These are phyloP conservation scores for Takashimella koratensis DNA, from an alignment of 1,284 basidiomycete species.

Conservation along the genomic window DNA sequence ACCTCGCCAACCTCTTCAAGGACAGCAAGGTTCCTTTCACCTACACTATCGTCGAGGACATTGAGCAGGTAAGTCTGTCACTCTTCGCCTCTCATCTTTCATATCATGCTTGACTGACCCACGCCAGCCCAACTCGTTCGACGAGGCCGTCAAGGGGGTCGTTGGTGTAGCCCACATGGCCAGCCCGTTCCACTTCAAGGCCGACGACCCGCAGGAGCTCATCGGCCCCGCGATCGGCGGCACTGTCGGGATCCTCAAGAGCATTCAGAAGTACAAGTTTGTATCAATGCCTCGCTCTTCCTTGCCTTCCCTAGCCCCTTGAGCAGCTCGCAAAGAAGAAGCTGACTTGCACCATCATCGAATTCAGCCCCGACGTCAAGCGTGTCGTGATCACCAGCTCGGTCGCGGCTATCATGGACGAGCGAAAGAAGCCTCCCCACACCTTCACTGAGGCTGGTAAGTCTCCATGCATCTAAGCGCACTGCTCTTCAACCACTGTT, in stretches of 20 bases:
- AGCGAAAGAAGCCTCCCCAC: conserved; percentile 8
- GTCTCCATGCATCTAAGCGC: neutral
- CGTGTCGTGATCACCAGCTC: conserved; percentile 65
- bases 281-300: conserved; percentile 10
- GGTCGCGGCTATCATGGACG: conserved; percentile 54
- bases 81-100: neutral
- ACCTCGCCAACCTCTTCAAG: conserved; percentile 55
- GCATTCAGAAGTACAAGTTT: conserved; percentile 56
- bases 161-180: conserved; percentile 54
- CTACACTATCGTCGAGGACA: conserved; percentile 57
- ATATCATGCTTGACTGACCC: neutral
- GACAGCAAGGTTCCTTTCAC: conserved; percentile 52
- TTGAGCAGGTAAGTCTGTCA: conserved; percentile 51
- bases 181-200: conserved; percentile 37
- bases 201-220: conserved; percentile 51
- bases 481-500: neutral
- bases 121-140: conserved; percentile 60
- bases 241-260: conserved; percentile 58
- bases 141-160: conserved; percentile 64
- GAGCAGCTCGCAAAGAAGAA: too few relatives aligned
- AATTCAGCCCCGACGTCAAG: conserved; percentile 54
- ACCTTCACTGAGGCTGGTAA: conserved; percentile 14
- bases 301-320: too few relatives aligned
- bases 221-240: conserved; percentile 63
- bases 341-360: too few relatives aligned